Conservation (phyloP, 2,329 filamentous ascomycete species). For the Raffaelea albimanens region DNA sequence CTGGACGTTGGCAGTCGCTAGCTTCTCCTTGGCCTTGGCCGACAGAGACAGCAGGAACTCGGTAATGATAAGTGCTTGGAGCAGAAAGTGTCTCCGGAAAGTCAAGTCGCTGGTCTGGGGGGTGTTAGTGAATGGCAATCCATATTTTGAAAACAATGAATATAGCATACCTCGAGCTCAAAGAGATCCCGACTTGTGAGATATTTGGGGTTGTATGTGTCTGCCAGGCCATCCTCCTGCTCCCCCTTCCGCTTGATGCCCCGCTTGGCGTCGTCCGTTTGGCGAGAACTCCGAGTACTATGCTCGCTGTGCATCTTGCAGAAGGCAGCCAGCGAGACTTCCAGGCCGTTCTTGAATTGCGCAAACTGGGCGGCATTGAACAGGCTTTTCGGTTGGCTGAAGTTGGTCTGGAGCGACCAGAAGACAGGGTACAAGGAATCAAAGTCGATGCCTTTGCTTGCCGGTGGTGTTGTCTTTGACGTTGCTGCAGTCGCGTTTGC, state of each 20-base stretch:
- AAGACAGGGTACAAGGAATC: constrained; percentile 74
- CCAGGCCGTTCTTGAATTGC: constrained; percentile 73
- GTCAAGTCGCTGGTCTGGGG: constrained; percentile 79
- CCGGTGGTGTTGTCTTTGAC: too few species aligned
- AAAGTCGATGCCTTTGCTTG: constrained; percentile 24
- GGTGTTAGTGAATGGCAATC: constrained; percentile 13
- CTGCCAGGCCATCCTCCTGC: constrained; percentile 47
- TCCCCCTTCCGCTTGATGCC: constrained; percentile 63
- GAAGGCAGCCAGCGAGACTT: constrained; percentile 52
- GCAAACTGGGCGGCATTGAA: constrained; percentile 64
- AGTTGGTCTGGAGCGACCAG: constrained; percentile 86
- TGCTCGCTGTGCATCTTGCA: constrained; percentile 40
- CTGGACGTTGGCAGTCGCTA: constrained; percentile 52
- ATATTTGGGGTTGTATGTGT: constrained; percentile 93
- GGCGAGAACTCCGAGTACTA: constrained; percentile 32
- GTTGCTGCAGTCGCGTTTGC: constrained; percentile 22
- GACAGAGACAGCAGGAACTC: constrained; percentile 93
- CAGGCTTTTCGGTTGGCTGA: constrained; percentile 78
- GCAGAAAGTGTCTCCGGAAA: constrained; percentile 86
- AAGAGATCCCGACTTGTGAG: constrained; percentile 96
- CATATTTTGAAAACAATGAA: too few species aligned
- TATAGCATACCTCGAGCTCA: constrained; percentile 68
- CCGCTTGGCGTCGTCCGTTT: constrained; percentile 52
- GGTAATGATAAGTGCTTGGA: constrained; percentile 88
- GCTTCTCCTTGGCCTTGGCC: constrained; percentile 68